Conservation (phyloP, 2,329 filamentous ascomycete genomes). For the Colletotrichum tropicicola region DNA sequence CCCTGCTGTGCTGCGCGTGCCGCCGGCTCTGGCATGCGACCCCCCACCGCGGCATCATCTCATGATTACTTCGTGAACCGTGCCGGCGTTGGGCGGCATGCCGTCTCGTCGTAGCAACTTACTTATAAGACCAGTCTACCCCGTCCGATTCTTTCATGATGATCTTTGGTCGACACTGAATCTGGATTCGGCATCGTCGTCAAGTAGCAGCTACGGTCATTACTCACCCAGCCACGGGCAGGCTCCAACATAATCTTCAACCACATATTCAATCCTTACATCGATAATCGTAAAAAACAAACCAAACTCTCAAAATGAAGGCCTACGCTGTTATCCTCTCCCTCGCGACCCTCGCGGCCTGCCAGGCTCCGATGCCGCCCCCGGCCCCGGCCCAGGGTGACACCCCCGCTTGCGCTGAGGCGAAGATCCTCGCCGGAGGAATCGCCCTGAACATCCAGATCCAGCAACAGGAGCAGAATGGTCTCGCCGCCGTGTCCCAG, state of each 20-base stretch:
- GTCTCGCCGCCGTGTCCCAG: conserved; percentile 18
- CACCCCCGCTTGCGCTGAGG: conserved; percentile 26
- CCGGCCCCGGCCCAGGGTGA: conserved; percentile 10
- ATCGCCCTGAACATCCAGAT: conserved; percentile 28
- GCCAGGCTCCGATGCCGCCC: conserved; percentile 5
- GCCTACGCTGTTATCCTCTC: conserved; percentile 23
- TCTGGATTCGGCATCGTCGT: conserved; percentile 28
- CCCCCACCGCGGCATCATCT: conserved; percentile 5
- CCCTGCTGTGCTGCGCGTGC: neutral
- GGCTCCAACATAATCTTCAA: conserved; percentile 2
- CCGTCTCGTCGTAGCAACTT: conserved; percentile 11
- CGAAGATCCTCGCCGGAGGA: conserved; percentile 27
- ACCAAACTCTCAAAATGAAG: conserved; percentile 11
- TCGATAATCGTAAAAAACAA: neutral
- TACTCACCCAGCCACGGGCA: conserved; percentile 15
- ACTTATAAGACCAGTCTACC: conserved; percentile 16
- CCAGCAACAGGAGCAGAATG: conserved; percentile 25
- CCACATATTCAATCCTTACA: conserved; percentile 7
- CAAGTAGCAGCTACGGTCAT: conserved; percentile 22
- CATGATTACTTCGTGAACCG: conserved; percentile 10
- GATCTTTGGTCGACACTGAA: neutral
- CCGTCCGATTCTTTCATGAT: neutral
- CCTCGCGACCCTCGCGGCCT: conserved; percentile 7
- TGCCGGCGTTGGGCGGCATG: conserved; percentile 1
- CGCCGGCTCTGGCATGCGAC: neutral